phyloP scores from a whole-genome alignment of 169 alveolate genomes.

The Eimeria maxima region DNA sequence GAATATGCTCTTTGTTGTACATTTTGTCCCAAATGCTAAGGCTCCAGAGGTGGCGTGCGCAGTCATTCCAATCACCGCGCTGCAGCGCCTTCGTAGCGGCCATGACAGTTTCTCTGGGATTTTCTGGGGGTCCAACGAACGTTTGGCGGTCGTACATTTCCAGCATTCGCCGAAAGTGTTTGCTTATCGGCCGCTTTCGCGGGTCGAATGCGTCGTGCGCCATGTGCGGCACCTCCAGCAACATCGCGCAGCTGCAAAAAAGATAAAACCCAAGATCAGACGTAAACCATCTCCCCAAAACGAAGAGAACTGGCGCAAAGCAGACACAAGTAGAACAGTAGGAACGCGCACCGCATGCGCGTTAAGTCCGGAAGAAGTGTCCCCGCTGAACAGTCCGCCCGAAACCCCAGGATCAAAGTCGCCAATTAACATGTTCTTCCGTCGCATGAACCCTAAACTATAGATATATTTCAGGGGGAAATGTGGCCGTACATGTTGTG shows the following conservation, averaged over 20 bases:
- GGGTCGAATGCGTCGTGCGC: constrained; percentile 78
- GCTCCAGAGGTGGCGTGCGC: constrained; percentile 91
- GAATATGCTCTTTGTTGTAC: constrained; percentile 92
- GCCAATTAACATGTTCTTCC: too few species aligned
- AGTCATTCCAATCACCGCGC: constrained; percentile 96
- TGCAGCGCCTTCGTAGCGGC: constrained; percentile 96
- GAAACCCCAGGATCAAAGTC: too few species aligned
- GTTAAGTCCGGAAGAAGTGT: too few species aligned
- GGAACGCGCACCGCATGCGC: too few species aligned
- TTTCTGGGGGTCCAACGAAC: constrained; percentile 98
- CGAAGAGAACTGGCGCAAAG: too few species aligned
- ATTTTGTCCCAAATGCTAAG: constrained; percentile 93
- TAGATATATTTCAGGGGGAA: background rate
- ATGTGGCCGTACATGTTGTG: constrained; percentile 90
- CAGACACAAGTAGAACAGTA: too few species aligned
- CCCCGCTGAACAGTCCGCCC: too few species aligned
- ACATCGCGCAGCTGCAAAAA: constrained; percentile 85
- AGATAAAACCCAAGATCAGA: too few species aligned
- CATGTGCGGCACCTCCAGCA: constrained; percentile 86
- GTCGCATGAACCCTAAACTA: background rate
- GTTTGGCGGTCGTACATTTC: constrained; percentile 94
- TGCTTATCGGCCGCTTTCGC: constrained; percentile 88
- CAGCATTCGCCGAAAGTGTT: constrained; percentile 95
- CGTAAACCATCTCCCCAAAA: too few species aligned
- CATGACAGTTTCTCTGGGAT: constrained; percentile 95